These are phyloP conservation scores for Actinidia chinensis DNA, from an alignment of 179 eudicot genomes.

Conservation along the genomic window DNA sequence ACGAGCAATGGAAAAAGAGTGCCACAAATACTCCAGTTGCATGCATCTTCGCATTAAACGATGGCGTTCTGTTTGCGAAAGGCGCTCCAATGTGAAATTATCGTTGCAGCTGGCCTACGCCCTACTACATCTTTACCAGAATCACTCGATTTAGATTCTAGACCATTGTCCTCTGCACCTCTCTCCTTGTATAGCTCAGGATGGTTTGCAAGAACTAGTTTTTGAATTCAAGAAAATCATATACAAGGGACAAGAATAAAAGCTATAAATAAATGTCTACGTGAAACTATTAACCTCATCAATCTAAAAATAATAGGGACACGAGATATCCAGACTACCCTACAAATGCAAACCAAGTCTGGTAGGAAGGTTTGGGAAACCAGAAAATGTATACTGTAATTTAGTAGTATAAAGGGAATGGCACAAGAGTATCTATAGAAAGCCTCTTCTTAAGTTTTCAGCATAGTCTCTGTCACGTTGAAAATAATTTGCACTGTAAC, in stretches of 20 bases:
- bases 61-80: conserved; percentile 93
- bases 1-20: neutral
- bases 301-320: neutral
- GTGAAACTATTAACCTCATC: neutral
- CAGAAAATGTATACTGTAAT: neutral
- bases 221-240: neutral
- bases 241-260: neutral
- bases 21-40: neutral
- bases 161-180: conserved; percentile 43
- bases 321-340: neutral
- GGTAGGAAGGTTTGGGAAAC: neutral
- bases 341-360: neutral
- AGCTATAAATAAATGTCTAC: neutral
- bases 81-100: conserved; percentile 91
- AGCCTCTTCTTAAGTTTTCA: conserved; percentile 92
- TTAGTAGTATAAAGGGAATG: neutral
- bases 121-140: conserved; percentile 50
- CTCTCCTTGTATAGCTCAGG: conserved; percentile 84
- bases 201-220: conserved; percentile 57
- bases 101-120: no score
- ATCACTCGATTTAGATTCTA: conserved; percentile 45
- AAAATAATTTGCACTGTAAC: conserved; percentile 84
- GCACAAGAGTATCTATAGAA: neutral
- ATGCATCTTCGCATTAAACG: conserved; percentile 78
- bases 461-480: conserved; percentile 96